Evolutionary conservation across 331 rosid genomes (phyloP), one percentile per base, ranked within the genome.

Genomic region (Ulmus americana): DNA sequence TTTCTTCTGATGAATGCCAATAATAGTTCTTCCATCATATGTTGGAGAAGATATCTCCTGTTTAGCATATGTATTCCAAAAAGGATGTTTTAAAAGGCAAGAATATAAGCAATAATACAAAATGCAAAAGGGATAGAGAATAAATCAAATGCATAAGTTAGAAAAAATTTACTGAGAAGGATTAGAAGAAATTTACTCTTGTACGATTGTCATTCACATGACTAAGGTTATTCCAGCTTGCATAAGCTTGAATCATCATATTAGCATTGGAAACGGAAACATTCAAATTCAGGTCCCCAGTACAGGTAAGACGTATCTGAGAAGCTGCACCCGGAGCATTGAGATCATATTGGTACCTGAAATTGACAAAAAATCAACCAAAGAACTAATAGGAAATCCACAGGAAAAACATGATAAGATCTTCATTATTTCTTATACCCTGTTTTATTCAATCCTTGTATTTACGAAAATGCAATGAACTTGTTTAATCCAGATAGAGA

Each of bases 221-320:
- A 72, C 79, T 81, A 51, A 90, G 96, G 80, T 85, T 90, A 67
- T 70, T 90, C 99, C 99, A 94, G 79, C 95, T 94, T 61, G 99
- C 90, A 87, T 94, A 94, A 70, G 95, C 99, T 82, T 94, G 97
- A 79, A 94, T 87, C 64, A 94, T 80, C 97, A 94, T 87, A 78
- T 94, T 94, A 63, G 81, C 89, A 81, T 85, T 94, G 55, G 97
- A 94, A 48, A 90, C 91, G 41, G 99, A 85, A 76, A 94, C 80
- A 71, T 94, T 94, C 79, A 94, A 54, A 76, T 94, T 94, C 83
- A 94, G 77, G 71, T 94, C 97, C 79, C 95, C 78, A 58, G 97
- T 83, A 69, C 91, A 74, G 56, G 97, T 87, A 48, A 94, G 69
- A 65, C 96, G 97, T 76, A 94, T 65, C 79, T 87, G 95, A 75